Conservation (phyloP, 441 rosid species). For the Eugenia klotzschiana region DNA sequence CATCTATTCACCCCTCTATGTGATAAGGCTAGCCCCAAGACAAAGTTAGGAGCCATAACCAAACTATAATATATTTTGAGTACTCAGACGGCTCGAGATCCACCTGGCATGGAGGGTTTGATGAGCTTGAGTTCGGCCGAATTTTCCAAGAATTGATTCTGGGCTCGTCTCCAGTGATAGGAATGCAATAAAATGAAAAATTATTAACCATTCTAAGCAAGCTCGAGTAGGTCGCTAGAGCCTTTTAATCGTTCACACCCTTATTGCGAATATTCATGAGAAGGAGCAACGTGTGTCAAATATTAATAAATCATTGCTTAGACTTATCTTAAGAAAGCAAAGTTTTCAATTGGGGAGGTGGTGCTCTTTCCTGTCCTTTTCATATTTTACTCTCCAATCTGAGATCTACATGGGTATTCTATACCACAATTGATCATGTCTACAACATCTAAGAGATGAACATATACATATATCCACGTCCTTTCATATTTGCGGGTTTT, state of each 20-base stretch:
- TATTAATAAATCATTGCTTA: background rate
- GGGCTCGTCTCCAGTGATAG: too few species aligned
- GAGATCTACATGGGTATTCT: background rate
- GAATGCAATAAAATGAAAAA: background rate
- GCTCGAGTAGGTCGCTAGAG: background rate
- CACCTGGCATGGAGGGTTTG: background rate
- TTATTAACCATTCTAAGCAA: background rate
- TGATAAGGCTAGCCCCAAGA: too few species aligned
- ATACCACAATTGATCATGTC: fast-evolving
- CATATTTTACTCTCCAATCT: background rate
- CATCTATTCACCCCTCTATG: too few species aligned
- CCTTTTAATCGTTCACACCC: background rate
- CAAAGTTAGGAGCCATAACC: too few species aligned
- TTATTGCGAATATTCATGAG: background rate
- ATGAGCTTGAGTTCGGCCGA: background rate
- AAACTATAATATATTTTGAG: background rate
- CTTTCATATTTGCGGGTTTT: background rate
- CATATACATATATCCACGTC: background rate
- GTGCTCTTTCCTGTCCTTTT: background rate
- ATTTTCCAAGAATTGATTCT: background rate
- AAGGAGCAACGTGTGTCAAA: background rate
- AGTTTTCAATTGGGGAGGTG: background rate
- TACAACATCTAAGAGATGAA: background rate
- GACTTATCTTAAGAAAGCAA: background rate
- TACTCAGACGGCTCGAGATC: background rate